These are phyloP conservation scores for Tuber melanosporum DNA, from an alignment of 495 filamentous ascomycete species.

Conservation along the genomic window DNA sequence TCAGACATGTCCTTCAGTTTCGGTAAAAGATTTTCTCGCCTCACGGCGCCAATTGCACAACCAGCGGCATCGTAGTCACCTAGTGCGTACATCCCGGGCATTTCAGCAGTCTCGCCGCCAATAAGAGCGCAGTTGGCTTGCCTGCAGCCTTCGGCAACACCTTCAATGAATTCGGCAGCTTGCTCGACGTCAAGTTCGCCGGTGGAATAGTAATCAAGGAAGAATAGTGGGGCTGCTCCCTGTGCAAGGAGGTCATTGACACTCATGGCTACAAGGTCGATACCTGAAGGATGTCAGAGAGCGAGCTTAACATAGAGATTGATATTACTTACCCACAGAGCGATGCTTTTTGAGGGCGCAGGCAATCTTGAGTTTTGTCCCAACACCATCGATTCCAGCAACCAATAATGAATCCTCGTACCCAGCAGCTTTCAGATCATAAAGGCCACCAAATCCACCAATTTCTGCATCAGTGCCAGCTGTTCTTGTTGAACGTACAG, in stretches of 20 bases:
- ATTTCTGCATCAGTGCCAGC: conserved; percentile 85
- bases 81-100: conserved; percentile 82
- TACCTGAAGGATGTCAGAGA: conserved; percentile 44
- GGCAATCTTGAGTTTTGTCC: conserved; percentile 93
- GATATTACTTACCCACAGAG: conserved; percentile 56
- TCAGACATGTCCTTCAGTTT: conserved; percentile 64
- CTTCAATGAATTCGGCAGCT: conserved; percentile 76
- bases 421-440: conserved; percentile 71
- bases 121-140: conserved; percentile 80
- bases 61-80: conserved; percentile 88
- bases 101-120: conserved; percentile 94
- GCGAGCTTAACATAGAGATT: not conserved
- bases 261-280: conserved; percentile 97
- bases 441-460: conserved; percentile 87
- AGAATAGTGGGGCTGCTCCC: conserved; percentile 86
- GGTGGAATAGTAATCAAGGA: conserved; percentile 94
- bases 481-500: conserved; percentile 68
- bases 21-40: conserved; percentile 62
- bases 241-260: conserved; percentile 96
- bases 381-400: conserved; percentile 89
- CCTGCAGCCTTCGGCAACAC: conserved; percentile 76
- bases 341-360: conserved; percentile 80
- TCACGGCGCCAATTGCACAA: conserved; percentile 75
- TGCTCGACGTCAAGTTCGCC: conserved; percentile 68
- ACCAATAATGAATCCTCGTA: conserved; percentile 73